These are phyloP conservation scores for Emericellopsis atlantica DNA, from an alignment of 2,329 filamentous ascomycete species.

Conservation along the genomic window DNA sequence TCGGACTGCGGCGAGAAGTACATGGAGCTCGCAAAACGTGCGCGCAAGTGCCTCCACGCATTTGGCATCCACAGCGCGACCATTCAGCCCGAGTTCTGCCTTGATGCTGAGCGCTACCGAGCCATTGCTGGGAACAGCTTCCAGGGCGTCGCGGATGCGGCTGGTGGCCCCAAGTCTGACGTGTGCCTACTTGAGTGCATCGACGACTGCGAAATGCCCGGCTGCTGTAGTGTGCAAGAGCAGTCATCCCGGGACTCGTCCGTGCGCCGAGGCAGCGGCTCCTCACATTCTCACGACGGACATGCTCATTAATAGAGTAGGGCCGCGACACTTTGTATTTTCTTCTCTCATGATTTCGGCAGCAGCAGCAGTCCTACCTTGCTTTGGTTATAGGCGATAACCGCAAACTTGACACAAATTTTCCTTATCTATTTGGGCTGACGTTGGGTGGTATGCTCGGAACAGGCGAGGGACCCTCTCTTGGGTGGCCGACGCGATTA, in stretches of 20 bases:
- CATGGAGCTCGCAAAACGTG: constrained; percentile 77
- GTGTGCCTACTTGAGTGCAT: constrained; percentile 36
- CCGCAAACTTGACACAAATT: too few relatives aligned
- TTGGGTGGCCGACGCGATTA: too few relatives aligned
- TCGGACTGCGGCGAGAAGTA: constrained; percentile 68
- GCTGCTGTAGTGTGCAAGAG: constrained; percentile 17
- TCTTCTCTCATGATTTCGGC: too few relatives aligned
- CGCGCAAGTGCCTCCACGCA: constrained; percentile 79
- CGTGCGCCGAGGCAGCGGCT: constrained; percentile 20
- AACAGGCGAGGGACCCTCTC: too few relatives aligned
- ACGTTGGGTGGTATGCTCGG: too few relatives aligned
- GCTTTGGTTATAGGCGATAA: too few relatives aligned
- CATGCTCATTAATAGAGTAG: not conserved
- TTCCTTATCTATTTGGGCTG: too few relatives aligned
- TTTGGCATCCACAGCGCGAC: constrained; percentile 96
- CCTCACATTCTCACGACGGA: constrained; percentile 8
- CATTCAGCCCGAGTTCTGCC: constrained; percentile 84
- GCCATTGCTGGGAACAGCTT: constrained; percentile 5
- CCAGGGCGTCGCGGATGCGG: constrained; percentile 12
- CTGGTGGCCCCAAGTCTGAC: constrained; percentile 11
- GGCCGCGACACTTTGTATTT: too few relatives aligned
- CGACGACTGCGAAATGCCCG: constrained; percentile 20
- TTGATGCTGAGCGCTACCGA: constrained; percentile 33
- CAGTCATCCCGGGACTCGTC: constrained; percentile 19
- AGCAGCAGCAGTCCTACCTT: too few relatives aligned